Base-by-base conservation (phyloP, 108 stramenopile genomes). In the Parietichytrium sp. region DNA sequence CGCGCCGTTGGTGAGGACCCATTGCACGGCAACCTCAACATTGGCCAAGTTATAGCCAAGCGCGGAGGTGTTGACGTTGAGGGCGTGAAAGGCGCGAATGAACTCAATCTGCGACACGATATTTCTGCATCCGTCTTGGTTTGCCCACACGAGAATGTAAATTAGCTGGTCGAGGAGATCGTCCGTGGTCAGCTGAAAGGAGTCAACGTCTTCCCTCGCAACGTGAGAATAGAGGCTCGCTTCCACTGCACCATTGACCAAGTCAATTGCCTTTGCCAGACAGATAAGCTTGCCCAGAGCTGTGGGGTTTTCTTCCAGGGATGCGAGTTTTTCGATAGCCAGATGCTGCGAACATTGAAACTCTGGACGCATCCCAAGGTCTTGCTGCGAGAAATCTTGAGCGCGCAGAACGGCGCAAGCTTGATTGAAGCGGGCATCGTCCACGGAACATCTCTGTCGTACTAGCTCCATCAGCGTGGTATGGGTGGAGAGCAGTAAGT, bases 121-220 rank as follows among this genome's bases (percentile, higher is more conserved):
- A 72, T 45, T 42, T 25, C 45, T 42, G 15, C 36, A 42, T 10
- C 42, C 61, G 2, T 2, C 61, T n/a, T n/a, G n/a, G n/a, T n/a
- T n/a, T 18, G 61, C 25, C 61, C 61, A 72, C 13, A 72, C 61
- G 38, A 72, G 36, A n/a, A 72, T 42, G 20, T 25, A 72, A 25
- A 72, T 72, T n/a, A 72, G 61, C 42, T 72, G 61, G 42, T 72
- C 61, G 6, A 72, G 33, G 20, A 72, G 61, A 25, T 72, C 61
- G 33, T 72, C 61, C 6, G 61, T 72, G 1, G 61, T 72, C 16
- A 72, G 61, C 33, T 72, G 61, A 25, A 72, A 72, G 20, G 29
- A 13, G 23, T 33, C 36, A 10, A 72, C 61, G 1, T 72, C 61
- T n/a, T 45, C 61, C n/a, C n/a, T n/a, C n/a, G n/a, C n/a, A 38